Evolutionary conservation across 163 green algal species (phyloP).

Genomic region (Prototheca cutis): DNA sequence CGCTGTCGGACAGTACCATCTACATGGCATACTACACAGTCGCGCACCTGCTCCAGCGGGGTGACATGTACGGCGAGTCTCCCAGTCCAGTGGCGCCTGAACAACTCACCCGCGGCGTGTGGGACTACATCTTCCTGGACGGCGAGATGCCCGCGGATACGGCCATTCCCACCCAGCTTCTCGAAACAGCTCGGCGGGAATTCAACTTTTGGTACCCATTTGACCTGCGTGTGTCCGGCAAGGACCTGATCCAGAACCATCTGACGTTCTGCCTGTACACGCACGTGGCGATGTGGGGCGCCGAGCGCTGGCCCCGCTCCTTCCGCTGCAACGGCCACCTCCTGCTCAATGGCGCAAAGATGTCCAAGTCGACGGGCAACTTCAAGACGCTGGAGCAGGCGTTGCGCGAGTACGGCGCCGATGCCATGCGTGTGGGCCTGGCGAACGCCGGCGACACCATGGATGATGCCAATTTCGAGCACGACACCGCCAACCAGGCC

Average conservation of each 20-base stretch:
- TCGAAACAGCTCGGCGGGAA: conserved; percentile 60
- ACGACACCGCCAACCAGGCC: conserved; percentile 76
- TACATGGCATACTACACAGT: conserved; percentile 99
- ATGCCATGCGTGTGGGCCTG: conserved; percentile 65
- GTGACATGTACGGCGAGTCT: conserved; percentile 84
- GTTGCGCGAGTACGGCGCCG: conserved; percentile 64
- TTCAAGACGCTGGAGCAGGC: conserved; percentile 85
- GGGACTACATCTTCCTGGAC: conserved; percentile 86
- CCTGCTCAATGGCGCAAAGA: conserved; percentile 95
- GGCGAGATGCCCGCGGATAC: conserved; percentile 38
- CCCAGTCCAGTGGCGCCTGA: conserved; percentile 41
- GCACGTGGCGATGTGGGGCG: conserved; percentile 84
- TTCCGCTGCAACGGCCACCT: conserved; percentile 97
- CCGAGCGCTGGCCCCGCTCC: conserved; percentile 58
- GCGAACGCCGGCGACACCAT: conserved; percentile 91
- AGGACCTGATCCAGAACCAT: conserved; percentile 98
- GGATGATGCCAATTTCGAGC: conserved; percentile 98
- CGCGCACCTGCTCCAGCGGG: conserved; percentile 65
- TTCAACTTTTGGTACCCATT: conserved; percentile 99
- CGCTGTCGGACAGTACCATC: conserved; percentile 94
- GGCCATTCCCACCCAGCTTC: conserved; percentile 38
- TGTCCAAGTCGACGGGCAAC: conserved; percentile 95
- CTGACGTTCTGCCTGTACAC: conserved; percentile 97
- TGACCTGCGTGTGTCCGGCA: conserved; percentile 91
- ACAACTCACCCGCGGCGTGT: conserved; percentile 79